Base-by-base conservation (phyloP, 495 filamentous ascomycete species). In the Neurospora discreta region DNA sequence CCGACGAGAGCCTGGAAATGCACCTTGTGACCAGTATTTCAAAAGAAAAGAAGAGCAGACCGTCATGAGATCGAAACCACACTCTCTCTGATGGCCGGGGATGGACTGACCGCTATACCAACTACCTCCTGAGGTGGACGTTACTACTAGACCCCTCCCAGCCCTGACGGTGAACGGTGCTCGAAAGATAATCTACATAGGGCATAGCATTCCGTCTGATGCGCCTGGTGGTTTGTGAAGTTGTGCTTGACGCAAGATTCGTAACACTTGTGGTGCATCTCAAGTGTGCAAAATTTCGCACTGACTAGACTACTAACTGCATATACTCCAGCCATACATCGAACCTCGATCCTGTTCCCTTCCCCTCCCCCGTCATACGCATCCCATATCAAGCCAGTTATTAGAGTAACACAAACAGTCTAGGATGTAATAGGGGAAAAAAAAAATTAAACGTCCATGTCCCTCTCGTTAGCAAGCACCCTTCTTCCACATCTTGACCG, bases 401-500 rank as follows among this genome's bases (percentile, higher is more conserved):
- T 20, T 30, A 69, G 5, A 69, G 20, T 68, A 20, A 1, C 8
- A 44, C 18, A 44, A 20, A 30, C 30, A 69, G 39, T 39, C 33
- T 36, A 71, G n/a, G 40, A 23, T 13, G 43, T 15, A 58, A 26
- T 58, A 52, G 44, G 46, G 36, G 33, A 38, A n/a, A n/a, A 39
- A 18, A n/a, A 10, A 2, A 15, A 39, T 36, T 40, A 9, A 20
- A 5, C 33, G 33, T 36, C 18, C 18, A 20, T 20, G 3, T 10
- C 10, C 26, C 8, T 58, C 20, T 39, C 23, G 36, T 38, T 43
- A 69, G 58, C 71, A 73, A 26, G 68, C 71, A 16, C 71, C 71
- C 20, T 72, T 36, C 26, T 69, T 70, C 78, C 78, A 80, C 78
- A 80, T 80, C 76, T 86, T 90, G 13, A 90, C 90, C 70, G 81